Percentiles rank a stretch among this genome's conserved stretches.
These are phyloP conservation scores for Knoxia roxburghii DNA, from an alignment of 257 asterid genomes.

Conservation along the genomic window DNA sequence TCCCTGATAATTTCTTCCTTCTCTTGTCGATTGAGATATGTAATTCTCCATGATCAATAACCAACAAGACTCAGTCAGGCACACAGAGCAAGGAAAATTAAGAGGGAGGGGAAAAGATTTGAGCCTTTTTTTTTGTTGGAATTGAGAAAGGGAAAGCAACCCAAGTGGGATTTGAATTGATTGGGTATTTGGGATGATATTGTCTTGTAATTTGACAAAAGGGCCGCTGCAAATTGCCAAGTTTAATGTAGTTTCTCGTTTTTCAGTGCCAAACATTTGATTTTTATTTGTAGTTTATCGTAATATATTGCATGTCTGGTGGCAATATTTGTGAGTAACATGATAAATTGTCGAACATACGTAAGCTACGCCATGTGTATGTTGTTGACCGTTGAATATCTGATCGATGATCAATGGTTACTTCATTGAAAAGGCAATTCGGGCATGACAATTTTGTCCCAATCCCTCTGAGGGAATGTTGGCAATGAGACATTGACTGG, in stretches of 20 bases:
- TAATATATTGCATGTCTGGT: neutral
- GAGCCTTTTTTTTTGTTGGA: neutral
- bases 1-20: conserved; percentile 2
- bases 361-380: conserved; percentile 2
- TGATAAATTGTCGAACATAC: conserved; percentile 6
- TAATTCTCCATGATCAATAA: conserved; percentile 28
- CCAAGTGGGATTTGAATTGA: conserved; percentile 4
- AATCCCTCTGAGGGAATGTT: too few species aligned
- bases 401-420: neutral
- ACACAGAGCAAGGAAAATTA: neutral
- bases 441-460: too few species aligned
- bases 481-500: too few species aligned
- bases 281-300: neutral
- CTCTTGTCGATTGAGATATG: conserved; percentile 38
- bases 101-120: too few species aligned
- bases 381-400: conserved; percentile 6
- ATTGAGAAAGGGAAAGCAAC: neutral
- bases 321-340: neutral
- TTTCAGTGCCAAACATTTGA: neutral
- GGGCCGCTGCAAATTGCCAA: neutral
- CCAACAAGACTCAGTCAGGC: neutral
- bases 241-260: neutral
- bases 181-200: neutral
- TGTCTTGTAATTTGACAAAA: neutral
- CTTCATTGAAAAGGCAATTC: too few species aligned